A percentile compares a stretch with the other conserved stretches of the same genome.
These are phyloP conservation scores for Arachis stenosperma DNA, from an alignment of 306 rosid species.

Conservation along the genomic window DNA sequence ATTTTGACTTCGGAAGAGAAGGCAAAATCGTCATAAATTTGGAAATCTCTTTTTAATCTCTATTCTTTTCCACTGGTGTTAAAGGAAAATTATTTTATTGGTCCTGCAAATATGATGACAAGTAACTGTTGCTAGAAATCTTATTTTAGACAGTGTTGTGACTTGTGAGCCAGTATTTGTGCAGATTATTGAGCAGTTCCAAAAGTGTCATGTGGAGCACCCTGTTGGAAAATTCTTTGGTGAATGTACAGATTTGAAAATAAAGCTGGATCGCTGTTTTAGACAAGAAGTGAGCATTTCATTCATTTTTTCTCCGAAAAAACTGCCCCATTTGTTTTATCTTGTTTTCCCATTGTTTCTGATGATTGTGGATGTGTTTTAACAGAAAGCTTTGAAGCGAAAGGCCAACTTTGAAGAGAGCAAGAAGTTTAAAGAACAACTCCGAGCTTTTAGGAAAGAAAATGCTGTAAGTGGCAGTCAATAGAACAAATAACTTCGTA, in stretches of 20 bases:
- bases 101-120: constrained; percentile 21
- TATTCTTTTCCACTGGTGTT: constrained; percentile 25
- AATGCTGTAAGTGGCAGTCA: constrained; percentile 49
- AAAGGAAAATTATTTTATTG: constrained; percentile 21
- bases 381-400: constrained; percentile 91
- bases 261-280: constrained; percentile 91
- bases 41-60: constrained; percentile 4
- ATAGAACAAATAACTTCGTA: constrained; percentile 39
- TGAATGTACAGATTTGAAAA: constrained; percentile 86
- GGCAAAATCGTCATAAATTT: not conserved
- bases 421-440: constrained; percentile 72
- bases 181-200: constrained; percentile 80
- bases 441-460: constrained; percentile 75
- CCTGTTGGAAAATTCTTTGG: constrained; percentile 81
- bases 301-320: not conserved
- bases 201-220: constrained; percentile 83
- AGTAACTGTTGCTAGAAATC: not conserved
- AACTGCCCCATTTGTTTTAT: constrained; percentile 5
- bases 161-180: constrained; percentile 20
- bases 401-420: constrained; percentile 94
- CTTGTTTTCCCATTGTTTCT: not conserved
- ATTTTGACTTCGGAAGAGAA: constrained; percentile 27
- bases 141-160: not conserved
- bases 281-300: constrained; percentile 73
- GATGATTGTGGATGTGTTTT: constrained; percentile 5